phyloP scores from a whole-genome alignment of 805 yeast genomes.

The Dipodascus albidus region DNA sequence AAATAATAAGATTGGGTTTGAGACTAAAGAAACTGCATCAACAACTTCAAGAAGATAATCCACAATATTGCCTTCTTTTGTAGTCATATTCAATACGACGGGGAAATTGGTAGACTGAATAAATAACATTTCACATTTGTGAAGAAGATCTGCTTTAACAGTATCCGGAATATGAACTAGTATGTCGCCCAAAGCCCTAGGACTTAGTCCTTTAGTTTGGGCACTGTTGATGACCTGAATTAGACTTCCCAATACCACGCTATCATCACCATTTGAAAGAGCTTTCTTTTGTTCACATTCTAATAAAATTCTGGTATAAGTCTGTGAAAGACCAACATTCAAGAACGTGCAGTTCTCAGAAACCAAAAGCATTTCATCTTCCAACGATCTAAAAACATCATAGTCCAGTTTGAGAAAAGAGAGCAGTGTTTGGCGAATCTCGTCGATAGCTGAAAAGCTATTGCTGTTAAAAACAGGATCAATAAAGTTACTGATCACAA shows the following conservation, averaged over 20 bases:
- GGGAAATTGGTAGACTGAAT: conserved; percentile 16
- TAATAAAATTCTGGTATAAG: background rate
- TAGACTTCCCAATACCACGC: background rate
- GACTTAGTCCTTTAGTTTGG: background rate
- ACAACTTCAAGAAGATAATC: conserved; percentile 13
- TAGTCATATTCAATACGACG: conserved; percentile 5
- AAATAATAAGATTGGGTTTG: conserved; percentile 10
- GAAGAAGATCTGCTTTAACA: conserved; percentile 12
- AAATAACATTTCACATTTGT: conserved; percentile 11
- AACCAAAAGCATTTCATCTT: background rate
- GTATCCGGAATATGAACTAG: conserved; percentile 9
- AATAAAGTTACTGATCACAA: conserved; percentile 6
- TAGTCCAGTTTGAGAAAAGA: background rate
- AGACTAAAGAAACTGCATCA: conserved; percentile 17
- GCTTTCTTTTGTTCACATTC: background rate
- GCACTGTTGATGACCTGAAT: background rate
- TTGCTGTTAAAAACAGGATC: conserved; percentile 11
- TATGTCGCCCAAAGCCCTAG: conserved; percentile 14
- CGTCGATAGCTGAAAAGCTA: background rate
- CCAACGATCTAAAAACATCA: background rate
- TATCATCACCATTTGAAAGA: background rate
- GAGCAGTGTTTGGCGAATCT: background rate
- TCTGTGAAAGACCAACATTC: background rate
- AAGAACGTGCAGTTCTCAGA: background rate
- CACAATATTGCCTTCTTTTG: conserved; percentile 8